Evolutionary conservation across 768 basidiomycete genomes (phyloP).

Genomic region (Cubamyces sp.): DNA sequence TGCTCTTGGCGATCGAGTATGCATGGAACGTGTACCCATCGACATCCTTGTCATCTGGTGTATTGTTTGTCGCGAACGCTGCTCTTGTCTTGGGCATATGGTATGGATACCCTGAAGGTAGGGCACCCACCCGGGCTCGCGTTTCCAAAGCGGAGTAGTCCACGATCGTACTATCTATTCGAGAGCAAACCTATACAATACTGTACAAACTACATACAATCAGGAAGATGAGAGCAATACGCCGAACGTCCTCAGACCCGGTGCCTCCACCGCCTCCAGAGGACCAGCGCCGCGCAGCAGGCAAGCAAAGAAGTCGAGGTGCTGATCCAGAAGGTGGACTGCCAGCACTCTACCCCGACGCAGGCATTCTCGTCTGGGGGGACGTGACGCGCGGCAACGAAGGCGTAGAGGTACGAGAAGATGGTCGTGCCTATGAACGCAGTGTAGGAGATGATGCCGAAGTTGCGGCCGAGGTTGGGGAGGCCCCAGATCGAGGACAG

Average conservation of each 20-base stretch:
- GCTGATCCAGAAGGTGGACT: slow-evolving; percentile 62
- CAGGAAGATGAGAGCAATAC: neutral
- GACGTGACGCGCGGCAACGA: slow-evolving; percentile 58
- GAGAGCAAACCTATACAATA: neutral
- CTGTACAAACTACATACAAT: slow-evolving; percentile 3
- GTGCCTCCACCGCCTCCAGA: slow-evolving; percentile 70
- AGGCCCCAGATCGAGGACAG: slow-evolving; percentile 74
- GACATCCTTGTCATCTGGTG: slow-evolving; percentile 63
- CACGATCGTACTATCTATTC: neutral
- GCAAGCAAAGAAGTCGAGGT: slow-evolving; percentile 48
- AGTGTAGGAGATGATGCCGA: slow-evolving; percentile 72
- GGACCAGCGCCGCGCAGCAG: slow-evolving; percentile 45
- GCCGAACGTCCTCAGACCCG: slow-evolving; percentile 37
- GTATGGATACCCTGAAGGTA: slow-evolving; percentile 51
- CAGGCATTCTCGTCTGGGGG: slow-evolving; percentile 49
- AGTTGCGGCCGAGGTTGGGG: slow-evolving; percentile 74
- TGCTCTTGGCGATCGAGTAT: slow-evolving; percentile 73
- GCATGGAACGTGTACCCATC: slow-evolving; percentile 91
- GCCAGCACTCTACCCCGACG: slow-evolving; percentile 65
- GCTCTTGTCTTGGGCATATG: slow-evolving; percentile 59
- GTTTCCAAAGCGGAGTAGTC: slow-evolving; percentile 6
- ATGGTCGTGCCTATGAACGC: slow-evolving; percentile 75
- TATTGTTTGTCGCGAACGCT: slow-evolving; percentile 56
- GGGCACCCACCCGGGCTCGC: neutral
- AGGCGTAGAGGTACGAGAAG: slow-evolving; percentile 82